Conservation (phyloP, 345 rosid species). For the Pseudoturritis turrita region DNA sequence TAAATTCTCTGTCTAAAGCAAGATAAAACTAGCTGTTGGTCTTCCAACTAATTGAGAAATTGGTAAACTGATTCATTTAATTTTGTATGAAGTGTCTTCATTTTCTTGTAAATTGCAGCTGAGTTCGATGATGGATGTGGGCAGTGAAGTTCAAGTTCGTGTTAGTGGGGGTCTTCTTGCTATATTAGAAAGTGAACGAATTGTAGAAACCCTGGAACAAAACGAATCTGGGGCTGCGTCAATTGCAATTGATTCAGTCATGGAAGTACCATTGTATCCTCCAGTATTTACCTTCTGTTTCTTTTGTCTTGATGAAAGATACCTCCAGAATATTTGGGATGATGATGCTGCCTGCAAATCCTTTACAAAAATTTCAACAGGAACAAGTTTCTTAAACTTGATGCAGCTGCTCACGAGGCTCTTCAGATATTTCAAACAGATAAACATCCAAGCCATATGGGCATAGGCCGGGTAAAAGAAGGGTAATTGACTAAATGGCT, state of each 20-base stretch:
- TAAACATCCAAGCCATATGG: constrained; percentile 99
- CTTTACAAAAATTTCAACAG: constrained; percentile 45
- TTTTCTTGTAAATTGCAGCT: constrained; percentile 42
- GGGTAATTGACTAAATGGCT: constrained; percentile 56
- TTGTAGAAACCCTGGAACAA: constrained; percentile 79
- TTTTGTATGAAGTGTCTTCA: not conserved
- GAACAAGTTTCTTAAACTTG: constrained; percentile 87
- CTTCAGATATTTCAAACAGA: constrained; percentile 89
- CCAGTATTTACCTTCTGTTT: constrained; percentile 13
- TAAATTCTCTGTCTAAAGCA: not conserved
- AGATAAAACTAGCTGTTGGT: not conserved
- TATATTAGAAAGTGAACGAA: constrained; percentile 86
- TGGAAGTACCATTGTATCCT: constrained; percentile 83
- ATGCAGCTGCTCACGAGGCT: constrained; percentile 89
- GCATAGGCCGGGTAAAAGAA: constrained; percentile 98
- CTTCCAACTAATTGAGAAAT: not conserved
- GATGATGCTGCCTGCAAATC: constrained; percentile 26
- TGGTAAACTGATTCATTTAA: not conserved
- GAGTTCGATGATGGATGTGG: constrained; percentile 94
- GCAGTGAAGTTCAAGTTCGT: constrained; percentile 87
- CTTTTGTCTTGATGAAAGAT: not conserved
- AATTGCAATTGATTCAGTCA: constrained; percentile 69
- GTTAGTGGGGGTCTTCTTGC: constrained; percentile 98
- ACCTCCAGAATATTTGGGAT: constrained; percentile 6
- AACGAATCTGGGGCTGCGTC: constrained; percentile 71